These are phyloP conservation scores for Castanea sativa DNA, from an alignment of 306 rosid species.

Conservation along the genomic window DNA sequence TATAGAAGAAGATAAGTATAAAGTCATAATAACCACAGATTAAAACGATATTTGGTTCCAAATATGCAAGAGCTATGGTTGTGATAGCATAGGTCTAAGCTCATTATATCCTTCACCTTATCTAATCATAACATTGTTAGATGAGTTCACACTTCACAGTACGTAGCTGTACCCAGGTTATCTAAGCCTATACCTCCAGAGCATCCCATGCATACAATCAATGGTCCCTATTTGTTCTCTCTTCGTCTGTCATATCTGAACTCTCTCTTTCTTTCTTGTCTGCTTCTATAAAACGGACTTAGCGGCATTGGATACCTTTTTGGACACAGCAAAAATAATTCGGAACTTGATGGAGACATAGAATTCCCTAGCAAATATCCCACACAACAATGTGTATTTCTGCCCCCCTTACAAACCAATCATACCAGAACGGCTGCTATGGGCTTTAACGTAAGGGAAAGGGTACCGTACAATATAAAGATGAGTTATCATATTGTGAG, in stretches of 20 bases:
- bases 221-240: neutral
- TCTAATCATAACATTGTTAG: neutral
- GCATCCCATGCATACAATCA: neutral
- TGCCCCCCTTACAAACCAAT: neutral
- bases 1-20: too few relatives aligned
- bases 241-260: neutral
- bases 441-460: neutral
- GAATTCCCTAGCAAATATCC: neutral
- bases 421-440: neutral
- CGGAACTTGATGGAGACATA: neutral
- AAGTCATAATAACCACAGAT: too few relatives aligned
- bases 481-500: too few relatives aligned
- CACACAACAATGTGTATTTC: neutral
- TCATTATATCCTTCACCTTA: neutral
- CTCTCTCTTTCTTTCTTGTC: slow-evolving; percentile 16
- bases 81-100: too few relatives aligned
- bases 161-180: neutral
- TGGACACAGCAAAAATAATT: slow-evolving; percentile 1
- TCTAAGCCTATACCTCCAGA: neutral
- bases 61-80: too few relatives aligned
- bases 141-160: too few relatives aligned
- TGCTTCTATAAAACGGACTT: neutral
- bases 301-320: slow-evolving; percentile 26
- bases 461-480: too few relatives aligned
- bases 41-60: too few relatives aligned